phyloP scores from a whole-genome alignment of 1,139 yeast species.

The Suhomyces panamericanus region DNA sequence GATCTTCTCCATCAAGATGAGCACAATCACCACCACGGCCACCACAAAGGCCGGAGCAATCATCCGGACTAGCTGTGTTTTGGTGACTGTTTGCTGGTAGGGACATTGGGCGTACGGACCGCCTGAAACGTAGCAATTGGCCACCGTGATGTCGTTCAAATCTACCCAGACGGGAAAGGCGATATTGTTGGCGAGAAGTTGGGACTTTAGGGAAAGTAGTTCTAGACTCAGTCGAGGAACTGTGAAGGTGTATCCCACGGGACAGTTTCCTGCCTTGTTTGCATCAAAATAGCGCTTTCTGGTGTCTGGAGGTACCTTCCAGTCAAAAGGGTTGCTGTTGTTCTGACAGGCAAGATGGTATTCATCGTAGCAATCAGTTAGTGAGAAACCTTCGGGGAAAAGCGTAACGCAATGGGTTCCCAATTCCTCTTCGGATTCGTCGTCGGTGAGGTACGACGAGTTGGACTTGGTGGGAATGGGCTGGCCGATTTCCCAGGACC shows the following conservation, averaged over 20 bases:
- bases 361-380: constrained; percentile 61
- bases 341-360: constrained; percentile 59
- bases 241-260: constrained; percentile 50
- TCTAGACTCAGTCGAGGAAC: constrained; percentile 55
- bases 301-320: constrained; percentile 43
- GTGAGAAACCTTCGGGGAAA: constrained; percentile 51
- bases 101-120: constrained; percentile 83
- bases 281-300: constrained; percentile 55
- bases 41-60: constrained; percentile 68
- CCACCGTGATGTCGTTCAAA: constrained; percentile 71
- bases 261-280: constrained; percentile 41
- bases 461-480: constrained; percentile 35
- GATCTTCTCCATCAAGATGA: constrained; percentile 33
- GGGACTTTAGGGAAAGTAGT: constrained; percentile 31
- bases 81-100: constrained; percentile 57
- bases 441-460: constrained; percentile 9
- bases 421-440: constrained; percentile 22
- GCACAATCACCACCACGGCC: constrained; percentile 36
- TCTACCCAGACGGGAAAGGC: constrained; percentile 70
- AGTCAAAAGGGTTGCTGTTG: constrained; percentile 37
- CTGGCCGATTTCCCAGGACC: constrained; percentile 72
- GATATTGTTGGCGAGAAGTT: constrained; percentile 19
- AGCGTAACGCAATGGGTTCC: constrained; percentile 66
- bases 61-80: constrained; percentile 59
- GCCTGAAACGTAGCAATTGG: constrained; percentile 83